phyloP scores from a whole-genome alignment of 2,329 filamentous ascomycete species.

The Talaromyces sp. region DNA sequence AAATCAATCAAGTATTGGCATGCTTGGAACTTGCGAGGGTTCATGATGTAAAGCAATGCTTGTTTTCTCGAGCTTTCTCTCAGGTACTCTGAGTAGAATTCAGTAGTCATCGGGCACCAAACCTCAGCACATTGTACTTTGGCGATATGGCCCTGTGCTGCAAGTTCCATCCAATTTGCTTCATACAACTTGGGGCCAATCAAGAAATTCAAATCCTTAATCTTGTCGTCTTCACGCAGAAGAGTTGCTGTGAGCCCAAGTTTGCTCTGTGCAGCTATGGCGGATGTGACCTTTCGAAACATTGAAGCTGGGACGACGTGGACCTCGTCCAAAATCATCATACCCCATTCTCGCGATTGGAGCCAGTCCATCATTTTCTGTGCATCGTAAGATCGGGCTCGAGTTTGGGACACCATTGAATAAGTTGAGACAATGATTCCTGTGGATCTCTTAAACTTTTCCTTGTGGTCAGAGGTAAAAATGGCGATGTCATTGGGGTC shows the following conservation, averaged over 20 bases:
- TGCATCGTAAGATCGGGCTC: conserved; percentile 85
- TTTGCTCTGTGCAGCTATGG: conserved; percentile 93
- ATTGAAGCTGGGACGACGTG: conserved; percentile 97
- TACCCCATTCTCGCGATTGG: conserved; percentile 85
- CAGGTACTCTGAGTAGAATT: conserved; percentile 96
- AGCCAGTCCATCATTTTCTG: conserved; percentile 98
- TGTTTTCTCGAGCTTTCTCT: conserved; percentile 68
- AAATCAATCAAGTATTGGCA: conserved; percentile 99
- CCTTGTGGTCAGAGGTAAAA: conserved; percentile 93
- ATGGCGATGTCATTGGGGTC: conserved; percentile 90
- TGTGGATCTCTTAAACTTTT: conserved; percentile 80
- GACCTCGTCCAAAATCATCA: conserved; percentile 96
- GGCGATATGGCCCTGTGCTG: conserved; percentile 94
- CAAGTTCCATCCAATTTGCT: conserved; percentile 98
- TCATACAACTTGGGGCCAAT: conserved; percentile 98
- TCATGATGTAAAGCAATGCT: conserved; percentile 88
- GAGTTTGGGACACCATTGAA: conserved; percentile 94
- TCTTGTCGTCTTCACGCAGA: conserved; percentile 96
- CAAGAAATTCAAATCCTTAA: conserved; percentile 93
- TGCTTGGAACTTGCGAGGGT: conserved; percentile 93
- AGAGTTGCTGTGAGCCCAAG: conserved; percentile 91
- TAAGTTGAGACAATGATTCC: conserved; percentile 98
- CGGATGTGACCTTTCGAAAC: conserved; percentile 90
- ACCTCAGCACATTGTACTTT: conserved; percentile 97
- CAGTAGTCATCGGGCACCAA: conserved; percentile 98